Evolutionary conservation across 345 rosid genomes (phyloP).

Genomic region (Lagerstroemia speciosa): DNA sequence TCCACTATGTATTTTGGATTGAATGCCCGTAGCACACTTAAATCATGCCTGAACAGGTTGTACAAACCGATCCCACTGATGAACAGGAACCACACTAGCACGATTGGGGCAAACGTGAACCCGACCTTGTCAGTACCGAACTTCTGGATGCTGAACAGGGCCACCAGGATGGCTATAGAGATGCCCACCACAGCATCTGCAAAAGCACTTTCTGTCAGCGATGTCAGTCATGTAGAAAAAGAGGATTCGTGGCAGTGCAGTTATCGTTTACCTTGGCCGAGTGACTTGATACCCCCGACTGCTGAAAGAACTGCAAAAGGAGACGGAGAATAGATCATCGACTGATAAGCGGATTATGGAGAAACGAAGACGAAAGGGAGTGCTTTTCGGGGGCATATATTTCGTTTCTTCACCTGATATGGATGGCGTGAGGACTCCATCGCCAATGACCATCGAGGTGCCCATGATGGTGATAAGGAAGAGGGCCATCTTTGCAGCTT

Average conservation of each 20-base stretch:
- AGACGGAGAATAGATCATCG: neutral
- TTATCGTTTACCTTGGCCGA: constrained; percentile 72
- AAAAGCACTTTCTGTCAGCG: neutral
- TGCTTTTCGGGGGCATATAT: neutral
- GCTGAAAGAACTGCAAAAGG: constrained; percentile 58
- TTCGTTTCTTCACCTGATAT: constrained; percentile 41
- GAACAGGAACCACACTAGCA: constrained; percentile 45
- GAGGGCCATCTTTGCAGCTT: constrained; percentile 24
- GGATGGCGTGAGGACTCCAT: constrained; percentile 70
- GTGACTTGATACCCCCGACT: constrained; percentile 54
- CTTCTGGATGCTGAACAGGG: constrained; percentile 41
- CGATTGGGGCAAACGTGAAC: constrained; percentile 50
- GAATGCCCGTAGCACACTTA: constrained; percentile 50
- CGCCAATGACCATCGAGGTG: constrained; percentile 80
- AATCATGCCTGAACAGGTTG: constrained; percentile 50
- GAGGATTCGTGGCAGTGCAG: neutral
- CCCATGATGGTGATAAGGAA: constrained; percentile 65
- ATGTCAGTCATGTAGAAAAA: neutral
- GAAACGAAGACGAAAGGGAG: neutral
- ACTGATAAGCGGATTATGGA: too few species aligned
- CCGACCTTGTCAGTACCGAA: constrained; percentile 78
- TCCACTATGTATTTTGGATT: constrained; percentile 47
- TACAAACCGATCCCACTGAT: constrained; percentile 51
- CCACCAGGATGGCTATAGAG: constrained; percentile 46
- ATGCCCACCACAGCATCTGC: constrained; percentile 64